Percentiles rank a stretch among this genome's conserved stretches.
Evolutionary conservation across 2,329 filamentous ascomycete species (phyloP).

Genomic region (Sporothrix protearum): DNA sequence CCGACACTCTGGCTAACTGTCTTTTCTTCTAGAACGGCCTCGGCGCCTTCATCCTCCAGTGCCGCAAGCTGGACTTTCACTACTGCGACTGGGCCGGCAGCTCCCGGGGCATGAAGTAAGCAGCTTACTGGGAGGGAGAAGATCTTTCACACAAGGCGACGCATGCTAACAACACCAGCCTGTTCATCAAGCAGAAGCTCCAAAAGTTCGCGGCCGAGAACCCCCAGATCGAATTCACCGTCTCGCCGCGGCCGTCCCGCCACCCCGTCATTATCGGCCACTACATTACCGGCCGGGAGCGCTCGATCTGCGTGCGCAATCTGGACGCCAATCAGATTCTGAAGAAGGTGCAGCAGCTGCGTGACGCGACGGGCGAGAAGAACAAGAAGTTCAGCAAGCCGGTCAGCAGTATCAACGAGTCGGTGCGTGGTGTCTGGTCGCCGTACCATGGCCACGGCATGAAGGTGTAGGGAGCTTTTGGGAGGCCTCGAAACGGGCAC

Average conservation of each 20-base stretch:
- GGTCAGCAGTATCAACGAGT: constrained; percentile 60
- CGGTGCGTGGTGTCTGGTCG: constrained; percentile 68
- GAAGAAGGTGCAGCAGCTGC: constrained; percentile 70
- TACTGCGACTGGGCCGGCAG: constrained; percentile 97
- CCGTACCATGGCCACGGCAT: constrained; percentile 63
- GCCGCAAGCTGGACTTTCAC: constrained; percentile 91
- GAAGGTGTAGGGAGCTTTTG: constrained; percentile 42
- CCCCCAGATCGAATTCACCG: constrained; percentile 84
- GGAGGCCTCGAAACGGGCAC: too few relatives aligned
- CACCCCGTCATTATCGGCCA: constrained; percentile 86
- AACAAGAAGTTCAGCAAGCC: constrained; percentile 61
- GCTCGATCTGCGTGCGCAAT: constrained; percentile 85
- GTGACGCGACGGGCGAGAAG: constrained; percentile 73
- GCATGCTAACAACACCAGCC: constrained; percentile 45
- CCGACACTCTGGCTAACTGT: not conserved
- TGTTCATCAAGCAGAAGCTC: constrained; percentile 76
- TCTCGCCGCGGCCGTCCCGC: constrained; percentile 83
- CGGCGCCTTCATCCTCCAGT: constrained; percentile 94
- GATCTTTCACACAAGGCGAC: not conserved
- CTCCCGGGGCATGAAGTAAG: constrained; percentile 90
- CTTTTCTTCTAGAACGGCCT: constrained; percentile 72
- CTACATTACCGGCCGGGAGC: constrained; percentile 87
- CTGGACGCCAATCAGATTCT: constrained; percentile 75
- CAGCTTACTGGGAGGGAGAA: not conserved
- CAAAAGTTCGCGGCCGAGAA: constrained; percentile 74